Conservation (phyloP, 371 early-diverging fungal genomes). For the Mucor indicus region DNA sequence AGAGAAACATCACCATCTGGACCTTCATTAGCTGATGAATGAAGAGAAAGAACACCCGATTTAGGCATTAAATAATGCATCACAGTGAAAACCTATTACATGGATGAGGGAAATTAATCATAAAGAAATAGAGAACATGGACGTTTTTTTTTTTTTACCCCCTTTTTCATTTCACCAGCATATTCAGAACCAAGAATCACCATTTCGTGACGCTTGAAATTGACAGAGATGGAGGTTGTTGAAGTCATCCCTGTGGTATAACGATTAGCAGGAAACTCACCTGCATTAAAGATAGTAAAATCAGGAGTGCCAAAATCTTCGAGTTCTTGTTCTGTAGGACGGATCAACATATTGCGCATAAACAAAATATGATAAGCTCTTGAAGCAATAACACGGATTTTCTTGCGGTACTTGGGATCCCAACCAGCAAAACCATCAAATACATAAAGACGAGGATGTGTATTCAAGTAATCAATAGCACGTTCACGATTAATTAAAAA, state of each 20-base stretch:
- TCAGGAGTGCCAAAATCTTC: conserved; percentile 90
- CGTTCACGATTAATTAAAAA: conserved; percentile 95
- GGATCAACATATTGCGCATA: conserved; percentile 97
- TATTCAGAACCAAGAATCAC: conserved; percentile 97
- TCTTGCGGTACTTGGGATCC: conserved; percentile 96
- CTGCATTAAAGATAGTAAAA: conserved; percentile 96
- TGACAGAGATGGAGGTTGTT: conserved; percentile 86
- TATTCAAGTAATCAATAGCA: conserved; percentile 95
- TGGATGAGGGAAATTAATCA: background rate
- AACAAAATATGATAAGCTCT: conserved; percentile 96
- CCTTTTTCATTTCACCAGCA: conserved; percentile 99
- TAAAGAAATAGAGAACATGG: background rate
- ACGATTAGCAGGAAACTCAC: conserved; percentile 94
- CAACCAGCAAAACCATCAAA: conserved; percentile 94
- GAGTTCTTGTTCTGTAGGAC: conserved; percentile 89
- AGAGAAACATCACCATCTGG: conserved; percentile 89
- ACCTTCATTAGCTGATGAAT: conserved; percentile 96
- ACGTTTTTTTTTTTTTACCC: conserved; percentile 41
- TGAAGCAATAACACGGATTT: conserved; percentile 92
- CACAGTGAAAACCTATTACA: conserved; percentile 79
- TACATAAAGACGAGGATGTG: conserved; percentile 89
- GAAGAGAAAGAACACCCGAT: conserved; percentile 93
- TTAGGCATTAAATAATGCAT: conserved; percentile 99
- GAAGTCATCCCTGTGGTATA: conserved; percentile 97
- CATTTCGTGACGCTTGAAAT: conserved; percentile 77